phyloP scores from a whole-genome alignment of 768 basidiomycete genomes.

The Russula brevipes region DNA sequence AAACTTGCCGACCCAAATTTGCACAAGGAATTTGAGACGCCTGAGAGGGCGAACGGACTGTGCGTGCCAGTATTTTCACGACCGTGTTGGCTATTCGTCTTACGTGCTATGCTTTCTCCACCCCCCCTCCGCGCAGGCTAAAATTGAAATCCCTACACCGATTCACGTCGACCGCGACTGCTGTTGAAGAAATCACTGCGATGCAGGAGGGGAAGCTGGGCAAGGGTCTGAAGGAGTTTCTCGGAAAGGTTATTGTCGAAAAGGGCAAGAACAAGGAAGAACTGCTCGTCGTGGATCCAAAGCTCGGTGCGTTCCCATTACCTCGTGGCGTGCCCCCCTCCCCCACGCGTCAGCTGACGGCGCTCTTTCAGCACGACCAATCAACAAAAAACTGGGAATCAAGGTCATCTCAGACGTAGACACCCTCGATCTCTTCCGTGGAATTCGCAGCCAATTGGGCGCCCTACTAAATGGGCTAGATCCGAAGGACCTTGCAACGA shows the following conservation, averaged over 20 bases:
- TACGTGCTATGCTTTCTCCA: conserved; percentile 2
- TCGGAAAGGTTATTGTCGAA: conserved; percentile 77
- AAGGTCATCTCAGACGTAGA: conserved; percentile 66
- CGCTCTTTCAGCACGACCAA: conserved; percentile 40
- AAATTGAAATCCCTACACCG: conserved; percentile 94
- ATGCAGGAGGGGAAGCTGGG: conserved; percentile 90
- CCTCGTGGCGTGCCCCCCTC: background rate
- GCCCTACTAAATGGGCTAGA: conserved; percentile 85
- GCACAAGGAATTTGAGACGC: conserved; percentile 89
- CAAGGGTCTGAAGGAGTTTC: conserved; percentile 89
- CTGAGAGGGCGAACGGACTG: conserved; percentile 90
- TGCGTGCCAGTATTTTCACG: conserved; percentile 39
- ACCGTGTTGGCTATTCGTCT: background rate
- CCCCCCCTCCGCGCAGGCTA: conserved; percentile 46
- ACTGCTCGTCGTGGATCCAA: conserved; percentile 81
- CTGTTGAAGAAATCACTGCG: conserved; percentile 94
- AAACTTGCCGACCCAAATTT: conserved; percentile 84
- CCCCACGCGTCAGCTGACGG: background rate
- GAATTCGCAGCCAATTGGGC: conserved; percentile 85
- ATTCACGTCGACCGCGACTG: conserved; percentile 92
- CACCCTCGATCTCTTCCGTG: conserved; percentile 82
- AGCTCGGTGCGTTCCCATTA: conserved; percentile 60
- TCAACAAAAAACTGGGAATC: conserved; percentile 91
- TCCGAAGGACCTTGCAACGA: conserved; percentile 91
- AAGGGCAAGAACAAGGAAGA: conserved; percentile 89